These are phyloP conservation scores for Alternaria burnsii DNA, from an alignment of 2,329 filamentous ascomycete species.

Conservation along the genomic window DNA sequence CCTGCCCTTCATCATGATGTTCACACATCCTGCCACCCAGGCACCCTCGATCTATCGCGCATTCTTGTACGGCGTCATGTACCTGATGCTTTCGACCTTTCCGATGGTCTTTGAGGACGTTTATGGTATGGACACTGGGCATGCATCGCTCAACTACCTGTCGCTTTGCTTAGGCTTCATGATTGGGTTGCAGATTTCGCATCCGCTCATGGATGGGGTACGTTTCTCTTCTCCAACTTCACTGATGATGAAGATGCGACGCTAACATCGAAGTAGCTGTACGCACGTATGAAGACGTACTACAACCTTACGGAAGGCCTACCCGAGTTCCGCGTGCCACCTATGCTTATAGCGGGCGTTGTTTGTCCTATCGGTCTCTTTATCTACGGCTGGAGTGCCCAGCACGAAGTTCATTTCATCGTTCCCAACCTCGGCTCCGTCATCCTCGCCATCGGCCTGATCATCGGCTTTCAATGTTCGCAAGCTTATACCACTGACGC, in stretches of 20 bases:
- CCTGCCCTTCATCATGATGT: slow-evolving; percentile 60
- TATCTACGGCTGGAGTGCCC: slow-evolving; percentile 64
- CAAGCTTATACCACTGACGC: slow-evolving; percentile 71
- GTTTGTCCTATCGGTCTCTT: slow-evolving; percentile 59
- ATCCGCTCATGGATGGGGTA: slow-evolving; percentile 57
- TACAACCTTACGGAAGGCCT: slow-evolving; percentile 43
- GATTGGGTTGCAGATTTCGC: slow-evolving; percentile 51
- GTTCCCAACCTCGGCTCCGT: slow-evolving; percentile 62
- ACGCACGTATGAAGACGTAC: slow-evolving; percentile 33
- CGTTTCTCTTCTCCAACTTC: background rate
- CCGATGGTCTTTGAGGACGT: slow-evolving; percentile 63
- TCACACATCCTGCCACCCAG: slow-evolving; percentile 68
- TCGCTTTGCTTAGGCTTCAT: slow-evolving; percentile 69
- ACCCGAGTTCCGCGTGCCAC: slow-evolving; percentile 58
- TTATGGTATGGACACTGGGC: slow-evolving; percentile 65
- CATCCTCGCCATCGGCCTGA: slow-evolving; percentile 57
- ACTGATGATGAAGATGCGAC: background rate
- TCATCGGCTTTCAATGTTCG: slow-evolving; percentile 66
- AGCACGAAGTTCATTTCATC: slow-evolving; percentile 64
- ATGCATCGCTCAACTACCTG: slow-evolving; percentile 70
- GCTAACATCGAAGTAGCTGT: slow-evolving; percentile 24
- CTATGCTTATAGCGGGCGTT: slow-evolving; percentile 64
- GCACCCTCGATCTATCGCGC: slow-evolving; percentile 63
- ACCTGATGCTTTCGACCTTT: slow-evolving; percentile 70
- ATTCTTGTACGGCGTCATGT: slow-evolving; percentile 68